phyloP scores from a whole-genome alignment of 1,284 basidiomycete species.

The Trametes sp. region DNA sequence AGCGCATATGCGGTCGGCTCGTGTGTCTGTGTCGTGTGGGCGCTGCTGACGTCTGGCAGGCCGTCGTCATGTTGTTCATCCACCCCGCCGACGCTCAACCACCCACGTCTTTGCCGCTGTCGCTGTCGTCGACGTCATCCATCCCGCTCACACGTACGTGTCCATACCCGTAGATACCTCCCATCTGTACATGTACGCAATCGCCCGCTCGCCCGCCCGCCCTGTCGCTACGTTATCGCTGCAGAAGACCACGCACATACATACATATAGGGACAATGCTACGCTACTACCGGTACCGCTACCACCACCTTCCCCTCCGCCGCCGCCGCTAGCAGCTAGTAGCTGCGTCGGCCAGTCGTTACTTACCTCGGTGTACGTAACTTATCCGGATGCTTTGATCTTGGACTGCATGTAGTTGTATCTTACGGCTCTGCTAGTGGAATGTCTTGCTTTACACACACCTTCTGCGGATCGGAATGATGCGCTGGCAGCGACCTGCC shows the following conservation, averaged over 20 bases:
- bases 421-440: constrained; percentile 2
- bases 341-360: neutral
- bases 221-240: neutral
- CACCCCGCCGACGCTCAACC: no score
- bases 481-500: no score
- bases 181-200: neutral
- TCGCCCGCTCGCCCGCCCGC: neutral
- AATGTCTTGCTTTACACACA: neutral
- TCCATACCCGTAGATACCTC: neutral
- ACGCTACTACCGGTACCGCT: neutral
- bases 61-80: no score
- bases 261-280: neutral
- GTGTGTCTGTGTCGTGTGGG: no score
- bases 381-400: constrained; percentile 10
- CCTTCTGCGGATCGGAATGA: neutral
- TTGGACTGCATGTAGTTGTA: constrained; percentile 17
- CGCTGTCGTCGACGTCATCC: neutral
- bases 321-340: no score
- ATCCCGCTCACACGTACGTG: neutral
- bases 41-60: neutral
- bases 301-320: neutral
- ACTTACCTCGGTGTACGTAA: constrained; percentile 3
- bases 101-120: neutral
- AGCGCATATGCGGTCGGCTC: no score
- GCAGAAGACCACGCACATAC: neutral